Evolutionary conservation across 208 protist genomes (phyloP).

Genomic region (Crithidia mellificae): DNA sequence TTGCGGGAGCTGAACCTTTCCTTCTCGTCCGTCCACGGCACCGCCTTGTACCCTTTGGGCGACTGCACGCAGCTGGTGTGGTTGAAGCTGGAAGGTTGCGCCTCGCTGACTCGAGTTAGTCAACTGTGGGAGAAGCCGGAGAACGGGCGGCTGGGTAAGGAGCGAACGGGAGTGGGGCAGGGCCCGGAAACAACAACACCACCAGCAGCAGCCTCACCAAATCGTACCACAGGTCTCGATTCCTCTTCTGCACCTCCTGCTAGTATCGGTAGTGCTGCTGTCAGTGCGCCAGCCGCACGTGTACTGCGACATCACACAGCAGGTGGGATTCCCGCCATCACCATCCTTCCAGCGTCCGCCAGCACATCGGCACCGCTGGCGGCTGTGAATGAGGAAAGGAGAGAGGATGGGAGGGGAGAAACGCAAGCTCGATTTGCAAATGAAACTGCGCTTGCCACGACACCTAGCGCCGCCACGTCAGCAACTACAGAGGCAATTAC

Average conservation of each 20-base stretch:
- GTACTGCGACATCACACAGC: conserved; percentile 17
- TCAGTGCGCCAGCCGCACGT: too few relatives aligned
- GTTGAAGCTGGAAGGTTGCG: conserved; percentile 50
- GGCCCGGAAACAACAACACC: not conserved
- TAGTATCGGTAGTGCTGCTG: too few relatives aligned
- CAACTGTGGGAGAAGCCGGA: conserved; percentile 28
- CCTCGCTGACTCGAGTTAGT: conserved; percentile 24
- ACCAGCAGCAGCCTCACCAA: not conserved
- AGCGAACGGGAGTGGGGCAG: not conserved
- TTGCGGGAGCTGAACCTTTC: conserved; percentile 56
- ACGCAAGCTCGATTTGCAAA: too few relatives aligned
- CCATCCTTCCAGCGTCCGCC: conserved; percentile 21
- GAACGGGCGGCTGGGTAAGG: not conserved
- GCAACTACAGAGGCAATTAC: too few relatives aligned
- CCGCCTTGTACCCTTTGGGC: conserved; percentile 38
- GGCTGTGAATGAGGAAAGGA: not conserved
- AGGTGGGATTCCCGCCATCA: conserved; percentile 35
- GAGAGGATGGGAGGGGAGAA: not conserved
- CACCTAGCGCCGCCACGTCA: too few relatives aligned
- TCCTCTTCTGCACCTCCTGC: not conserved
- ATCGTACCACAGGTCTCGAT: not conserved
- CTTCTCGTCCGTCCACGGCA: conserved; percentile 32
- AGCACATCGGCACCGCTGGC: not conserved
- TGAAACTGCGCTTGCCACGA: too few relatives aligned
- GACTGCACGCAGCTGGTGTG: conserved; percentile 36